A percentile compares a stretch with the other conserved stretches of the same genome.
Conservation (phyloP, 2,329 filamentous ascomycete genomes). For the Colletotrichum incanum region DNA sequence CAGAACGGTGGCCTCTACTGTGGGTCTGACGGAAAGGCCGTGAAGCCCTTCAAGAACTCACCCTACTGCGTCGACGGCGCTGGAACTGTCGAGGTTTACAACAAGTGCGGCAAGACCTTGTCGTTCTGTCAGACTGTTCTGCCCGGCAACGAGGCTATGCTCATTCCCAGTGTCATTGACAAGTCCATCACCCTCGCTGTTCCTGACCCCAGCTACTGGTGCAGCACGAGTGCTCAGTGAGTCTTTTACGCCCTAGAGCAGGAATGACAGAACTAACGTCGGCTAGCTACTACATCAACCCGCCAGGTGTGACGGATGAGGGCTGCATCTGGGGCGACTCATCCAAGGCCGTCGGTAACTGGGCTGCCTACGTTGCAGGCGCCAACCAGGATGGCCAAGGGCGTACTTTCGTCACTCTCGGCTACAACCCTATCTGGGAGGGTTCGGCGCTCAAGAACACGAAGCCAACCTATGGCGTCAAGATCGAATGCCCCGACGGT, state of each 20-base stretch:
- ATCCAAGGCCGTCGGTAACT: conserved; percentile 78
- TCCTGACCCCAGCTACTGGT: conserved; percentile 80
- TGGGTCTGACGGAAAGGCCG: conserved; percentile 74
- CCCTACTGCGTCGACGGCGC: conserved; percentile 81
- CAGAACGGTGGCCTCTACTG: conserved; percentile 84
- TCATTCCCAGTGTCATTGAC: conserved; percentile 81
- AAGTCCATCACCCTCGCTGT: conserved; percentile 76
- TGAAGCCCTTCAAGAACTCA: conserved; percentile 78
- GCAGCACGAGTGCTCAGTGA: conserved; percentile 81
- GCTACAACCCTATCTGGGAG: conserved; percentile 83
- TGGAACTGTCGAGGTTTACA: conserved; percentile 75
- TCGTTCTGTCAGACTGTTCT: conserved; percentile 86
- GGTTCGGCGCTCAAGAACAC: conserved; percentile 67
- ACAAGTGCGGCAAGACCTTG: conserved; percentile 74
- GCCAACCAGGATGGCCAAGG: conserved; percentile 78
- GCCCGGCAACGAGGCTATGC: conserved; percentile 86
- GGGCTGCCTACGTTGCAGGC: conserved; percentile 83
- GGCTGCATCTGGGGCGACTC: conserved; percentile 82
- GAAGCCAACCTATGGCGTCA: conserved; percentile 77
- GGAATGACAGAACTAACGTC: conserved; percentile 5
- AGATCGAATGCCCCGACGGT: conserved; percentile 77
- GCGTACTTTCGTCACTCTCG: conserved; percentile 81
- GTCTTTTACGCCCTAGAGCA: conserved; percentile 51
- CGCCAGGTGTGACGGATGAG: conserved; percentile 75
- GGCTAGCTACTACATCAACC: conserved; percentile 82